Evolutionary conservation across 2,329 filamentous ascomycete genomes (phyloP), one percentile per base, ranked within the genome.

Genomic region (Epichloe amarillans): DNA sequence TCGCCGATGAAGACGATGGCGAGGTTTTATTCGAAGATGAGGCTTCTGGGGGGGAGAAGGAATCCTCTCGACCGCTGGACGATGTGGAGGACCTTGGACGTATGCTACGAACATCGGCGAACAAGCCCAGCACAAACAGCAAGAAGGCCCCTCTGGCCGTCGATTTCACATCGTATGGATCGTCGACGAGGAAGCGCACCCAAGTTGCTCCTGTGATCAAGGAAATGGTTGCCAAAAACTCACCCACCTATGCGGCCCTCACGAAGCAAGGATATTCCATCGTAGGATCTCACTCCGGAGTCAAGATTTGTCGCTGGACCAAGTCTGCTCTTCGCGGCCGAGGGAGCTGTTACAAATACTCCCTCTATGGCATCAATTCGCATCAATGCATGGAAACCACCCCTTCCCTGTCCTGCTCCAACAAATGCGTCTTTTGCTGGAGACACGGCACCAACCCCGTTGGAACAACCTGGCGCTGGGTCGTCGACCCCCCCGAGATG

Each of bases 361-460:
- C 88, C 0, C 95, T 98, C 67, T 98, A 98, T 67, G 91, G 91
- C 46, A 98, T 98, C 66, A 81, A 86, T 56, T 96, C 90, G 0
- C 93, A 98, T 63, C 84, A 95, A 54, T 98, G 91, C 68, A 98
- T 98, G 93, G 91, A 98, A 69, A 91, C 91, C 2, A 97, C 91
- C 0, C 91, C 23, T 0, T 95, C 90, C 0, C 79, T 98, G 4
- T 95, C 88, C 10, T 98, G 91, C 74, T 93, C 86, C 55, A 97
- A 97, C 72, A 97, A 98, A 67, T 97, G 93, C 66, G 88, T 98
- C 57, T 98, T 97, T 68, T 98, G 91, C 75, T 98, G 91, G 93
- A 83, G 93, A 6, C 93, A 97, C 64, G 93, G 91, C 49, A 97
- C 93, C 0, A 98, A 97, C 64, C 91, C 91, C 0, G 93, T 97